Evolutionary conservation across 2,329 filamentous ascomycete species (phyloP), one percentile per base, ranked within the genome.

Genomic region (Fusarium aywerte): DNA sequence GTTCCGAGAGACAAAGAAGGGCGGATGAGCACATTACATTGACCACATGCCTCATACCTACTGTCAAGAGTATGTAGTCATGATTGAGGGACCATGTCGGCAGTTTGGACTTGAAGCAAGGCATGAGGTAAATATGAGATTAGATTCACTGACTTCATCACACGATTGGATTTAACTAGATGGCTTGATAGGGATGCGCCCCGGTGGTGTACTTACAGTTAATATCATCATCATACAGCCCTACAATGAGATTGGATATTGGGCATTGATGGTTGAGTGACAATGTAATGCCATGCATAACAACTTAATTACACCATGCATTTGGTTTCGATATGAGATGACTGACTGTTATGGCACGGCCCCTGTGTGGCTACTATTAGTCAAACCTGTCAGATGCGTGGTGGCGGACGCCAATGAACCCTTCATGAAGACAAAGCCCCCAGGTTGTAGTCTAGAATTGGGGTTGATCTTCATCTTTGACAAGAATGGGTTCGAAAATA

Each of bases 381-480:
- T 42, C 44, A 33, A 25, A 62, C 33, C 61, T 66, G 65, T 62
- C 56, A 68, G 43, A 44, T 43, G 20, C 38, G 50, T 61, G 40
- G 59, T 44, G 52, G 65, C 39, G 56, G 60, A 31, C 54, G 23
- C 66, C 66, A 63, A 69, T 67, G 55, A 60, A 57, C 63, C 45
- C 40, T 57, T 53, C 38, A 43, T 40, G 15, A 40, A 35, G 29
- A 43, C 48, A 60, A 44, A 27, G 36, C 61, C 56, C 44, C 45
- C 23, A 69, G 57, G 40, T 45, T 57, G 48, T 51, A 58, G 48
- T 55, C 60, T 57, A 33, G 43, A 68, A 66, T 39, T 65, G 61
- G 69, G 43, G 48, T 59, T 69, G 65, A 70, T 73, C 67, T 70
- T 73, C 70, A 57, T 56, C 59, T 58, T 36, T 21, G 44, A 58